phyloP scores from a whole-genome alignment of 23 red algal genomes.

The Gracilaria domingensis region DNA sequence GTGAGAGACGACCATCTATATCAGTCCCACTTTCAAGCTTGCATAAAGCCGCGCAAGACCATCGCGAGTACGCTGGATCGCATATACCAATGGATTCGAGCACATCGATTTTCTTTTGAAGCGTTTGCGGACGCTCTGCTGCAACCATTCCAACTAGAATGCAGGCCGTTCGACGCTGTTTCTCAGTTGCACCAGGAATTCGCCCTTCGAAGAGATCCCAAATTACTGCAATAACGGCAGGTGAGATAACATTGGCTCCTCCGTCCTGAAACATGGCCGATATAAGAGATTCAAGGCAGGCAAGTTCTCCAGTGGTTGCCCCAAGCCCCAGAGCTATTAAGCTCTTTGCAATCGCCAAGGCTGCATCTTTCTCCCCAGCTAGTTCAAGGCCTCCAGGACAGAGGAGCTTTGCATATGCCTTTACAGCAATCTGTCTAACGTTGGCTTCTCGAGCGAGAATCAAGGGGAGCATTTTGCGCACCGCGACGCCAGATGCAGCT shows the following conservation, averaged over 20 bases:
- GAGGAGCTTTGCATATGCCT: constrained; percentile 73
- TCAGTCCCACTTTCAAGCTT: constrained; percentile 28
- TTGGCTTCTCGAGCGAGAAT: constrained; percentile 79
- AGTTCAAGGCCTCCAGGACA: constrained; percentile 54
- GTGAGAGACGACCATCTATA: constrained; percentile 25
- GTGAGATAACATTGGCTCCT: constrained; percentile 37
- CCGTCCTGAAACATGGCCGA: constrained; percentile 45
- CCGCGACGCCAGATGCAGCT: constrained; percentile 48
- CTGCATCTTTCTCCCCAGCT: constrained; percentile 43
- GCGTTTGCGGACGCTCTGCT: constrained; percentile 34
- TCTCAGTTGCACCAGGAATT: constrained; percentile 68
- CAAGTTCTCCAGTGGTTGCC: constrained; percentile 80
- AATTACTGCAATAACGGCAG: constrained; percentile 59
- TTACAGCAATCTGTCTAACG: constrained; percentile 55
- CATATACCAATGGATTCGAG: constrained; percentile 44
- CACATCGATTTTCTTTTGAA: constrained; percentile 35
- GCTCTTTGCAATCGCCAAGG: constrained; percentile 60
- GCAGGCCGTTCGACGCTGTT: constrained; percentile 59
- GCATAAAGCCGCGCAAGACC: constrained; percentile 65
- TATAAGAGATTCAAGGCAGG: constrained; percentile 74
- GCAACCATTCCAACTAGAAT: constrained; percentile 69
- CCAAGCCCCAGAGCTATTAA: constrained; percentile 69
- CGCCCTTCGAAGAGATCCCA: constrained; percentile 83
- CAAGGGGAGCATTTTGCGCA: constrained; percentile 80
- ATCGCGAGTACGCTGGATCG: constrained; percentile 48